A percentile compares a stretch with the other conserved stretches of the same genome.
phyloP scores from a whole-genome alignment of 164 flowering plant genomes.

The Magnolia kwangsiensis region DNA sequence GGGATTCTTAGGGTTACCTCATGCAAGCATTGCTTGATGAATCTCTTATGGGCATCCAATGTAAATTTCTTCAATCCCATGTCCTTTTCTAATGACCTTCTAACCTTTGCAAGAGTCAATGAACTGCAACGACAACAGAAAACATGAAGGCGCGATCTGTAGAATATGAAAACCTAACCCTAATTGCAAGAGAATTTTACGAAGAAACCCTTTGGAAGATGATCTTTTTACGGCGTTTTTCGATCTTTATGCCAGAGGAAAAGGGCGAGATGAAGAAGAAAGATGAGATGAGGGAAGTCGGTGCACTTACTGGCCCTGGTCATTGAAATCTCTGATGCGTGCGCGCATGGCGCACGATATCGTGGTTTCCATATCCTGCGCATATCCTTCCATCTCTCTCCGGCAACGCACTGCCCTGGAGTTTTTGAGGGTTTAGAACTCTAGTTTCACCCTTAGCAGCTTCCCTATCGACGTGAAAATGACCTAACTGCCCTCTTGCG shows the following conservation, averaged over 20 bases:
- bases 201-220: background rate
- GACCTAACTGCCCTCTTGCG: too few species aligned
- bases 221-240: background rate
- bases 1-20: slow-evolving; percentile 40
- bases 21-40: slow-evolving; percentile 54
- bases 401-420: too few species aligned
- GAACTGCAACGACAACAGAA: slow-evolving; percentile 42
- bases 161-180: too few species aligned
- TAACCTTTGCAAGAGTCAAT: slow-evolving; percentile 65
- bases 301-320: slow-evolving; percentile 55
- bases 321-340: slow-evolving; percentile 45
- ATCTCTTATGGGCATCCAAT: slow-evolving; percentile 75
- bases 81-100: slow-evolving; percentile 78
- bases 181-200: background rate
- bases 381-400: slow-evolving; percentile 8
- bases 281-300: background rate
- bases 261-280: background rate
- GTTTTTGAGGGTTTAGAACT: too few species aligned
- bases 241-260: background rate
- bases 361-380: slow-evolving; percentile 36
- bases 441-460: too few species aligned
- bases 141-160: too few species aligned
- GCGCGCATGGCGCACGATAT: slow-evolving; percentile 44
- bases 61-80: slow-evolving; percentile 59
- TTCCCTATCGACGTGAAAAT: too few species aligned